Base-by-base conservation (phyloP, 2,329 filamentous ascomycete species). In the Endothia cerciana region DNA sequence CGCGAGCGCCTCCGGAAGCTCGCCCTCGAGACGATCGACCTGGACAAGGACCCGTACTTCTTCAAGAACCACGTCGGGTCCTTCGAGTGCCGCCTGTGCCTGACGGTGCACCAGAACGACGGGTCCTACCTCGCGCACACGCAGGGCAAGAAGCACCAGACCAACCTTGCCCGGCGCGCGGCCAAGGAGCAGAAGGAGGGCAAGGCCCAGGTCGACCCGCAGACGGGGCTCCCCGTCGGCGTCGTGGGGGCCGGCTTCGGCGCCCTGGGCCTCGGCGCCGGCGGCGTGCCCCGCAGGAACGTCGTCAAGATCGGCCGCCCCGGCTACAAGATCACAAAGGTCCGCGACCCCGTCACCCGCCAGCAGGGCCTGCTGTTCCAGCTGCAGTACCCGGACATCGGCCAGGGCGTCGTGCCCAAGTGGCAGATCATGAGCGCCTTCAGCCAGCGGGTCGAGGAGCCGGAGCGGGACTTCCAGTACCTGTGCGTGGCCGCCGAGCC, bases 41-140 rank as follows among this genome's bases (percentile, higher is more conserved):
- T 98, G 69, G 95, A 98, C 81, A 98, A 97, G 82, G 95, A 99
- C 81, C 95, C 95, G 0, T 99, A 98, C 87, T 97, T 98, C 84
- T 99, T 99, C 89, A 97, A 97, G 79, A 99, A 99, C 84, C 94
- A 99, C 80, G 92, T 98, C 73, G 95, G 95, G 75, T 95, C 91
- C 75, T 99, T 97, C 80, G 95, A 99, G 80, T 99, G 95, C 79
- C 92, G 95, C 38, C 90, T 99, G 49, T 99, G 95, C 76, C 84
- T 99, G 33, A 99, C 95, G 0, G 94, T 98, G 4, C 95, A 99
- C 84, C 95, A 99, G 76, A 99, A 99, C 78, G 95, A 99, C 82
- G 95, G 95, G 69, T 97, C 94, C 58, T 99, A 99, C 80, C 93
- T 99, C 71, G 95, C 95, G 1, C 95, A 99, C 81, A 99, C 95